Percentiles rank a stretch among this genome's conserved stretches.
Evolutionary conservation across 2,329 filamentous ascomycete genomes (phyloP).

Genomic region (Dryadomyces quercivorus): DNA sequence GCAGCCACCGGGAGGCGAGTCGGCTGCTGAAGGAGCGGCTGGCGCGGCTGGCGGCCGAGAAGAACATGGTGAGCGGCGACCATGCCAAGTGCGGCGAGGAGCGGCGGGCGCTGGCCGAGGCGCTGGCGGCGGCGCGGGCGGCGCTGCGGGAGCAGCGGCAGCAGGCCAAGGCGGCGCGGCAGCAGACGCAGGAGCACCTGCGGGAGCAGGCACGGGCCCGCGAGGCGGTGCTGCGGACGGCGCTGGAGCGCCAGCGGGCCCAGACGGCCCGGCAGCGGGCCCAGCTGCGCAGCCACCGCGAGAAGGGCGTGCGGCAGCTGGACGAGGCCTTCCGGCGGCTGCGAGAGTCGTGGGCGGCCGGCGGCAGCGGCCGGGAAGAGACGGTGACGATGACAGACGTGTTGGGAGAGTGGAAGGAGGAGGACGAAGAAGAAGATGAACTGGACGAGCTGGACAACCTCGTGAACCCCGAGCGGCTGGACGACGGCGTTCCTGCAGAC

Average conservation of each 20-base stretch:
- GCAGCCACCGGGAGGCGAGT: constrained; percentile 12
- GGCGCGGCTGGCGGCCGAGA: constrained; percentile 11
- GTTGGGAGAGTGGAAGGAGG: constrained; percentile 5
- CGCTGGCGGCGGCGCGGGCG: constrained; percentile 6
- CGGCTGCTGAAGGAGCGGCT: constrained; percentile 11
- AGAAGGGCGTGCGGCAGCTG: constrained; percentile 12
- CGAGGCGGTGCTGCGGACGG: constrained; percentile 3
- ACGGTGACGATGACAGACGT: constrained; percentile 11
- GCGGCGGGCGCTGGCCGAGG: constrained; percentile 5
- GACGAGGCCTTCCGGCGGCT: constrained; percentile 12
- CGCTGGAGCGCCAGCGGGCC: constrained; percentile 11
- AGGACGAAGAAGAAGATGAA: neutral
- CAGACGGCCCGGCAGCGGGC: neutral
- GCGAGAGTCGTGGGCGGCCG: constrained; percentile 11
- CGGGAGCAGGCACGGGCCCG: constrained; percentile 6
- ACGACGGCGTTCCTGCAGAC: neutral
- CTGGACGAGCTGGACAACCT: neutral
- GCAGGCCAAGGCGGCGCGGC: neutral
- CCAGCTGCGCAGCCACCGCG: constrained; percentile 8
- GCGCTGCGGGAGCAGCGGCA: neutral
- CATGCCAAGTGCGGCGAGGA: constrained; percentile 12
- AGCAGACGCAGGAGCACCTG: neutral
- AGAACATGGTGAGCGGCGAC: constrained; percentile 12
- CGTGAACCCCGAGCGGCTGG: neutral
- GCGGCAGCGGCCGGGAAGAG: constrained; percentile 4